A percentile compares a stretch with the other conserved stretches of the same genome.
Conservation (phyloP, 495 filamentous ascomycete species). For the Trichodelitschia bisporula region DNA sequence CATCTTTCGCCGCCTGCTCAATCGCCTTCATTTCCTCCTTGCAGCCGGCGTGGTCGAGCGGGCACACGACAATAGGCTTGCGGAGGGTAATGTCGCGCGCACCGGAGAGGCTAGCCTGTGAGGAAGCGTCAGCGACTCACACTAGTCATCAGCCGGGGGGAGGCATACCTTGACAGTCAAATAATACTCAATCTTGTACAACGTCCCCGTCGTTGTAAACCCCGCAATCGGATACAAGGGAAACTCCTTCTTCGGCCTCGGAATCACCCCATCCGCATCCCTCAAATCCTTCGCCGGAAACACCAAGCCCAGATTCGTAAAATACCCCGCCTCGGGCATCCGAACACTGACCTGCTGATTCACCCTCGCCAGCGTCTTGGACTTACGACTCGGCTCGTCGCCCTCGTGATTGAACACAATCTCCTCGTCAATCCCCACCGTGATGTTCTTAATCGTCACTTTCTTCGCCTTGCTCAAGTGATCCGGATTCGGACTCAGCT, state of each 20-base stretch:
- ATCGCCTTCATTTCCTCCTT: slow-evolving; percentile 98
- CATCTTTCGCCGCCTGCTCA: slow-evolving; percentile 81
- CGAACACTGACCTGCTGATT: slow-evolving; percentile 59
- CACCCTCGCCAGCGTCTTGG: slow-evolving; percentile 65
- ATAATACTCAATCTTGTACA: slow-evolving; percentile 98
- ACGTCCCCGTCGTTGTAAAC: slow-evolving; percentile 78
- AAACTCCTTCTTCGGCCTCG: slow-evolving; percentile 63
- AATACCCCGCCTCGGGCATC: slow-evolving; percentile 66
- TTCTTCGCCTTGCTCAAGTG: slow-evolving; percentile 73
- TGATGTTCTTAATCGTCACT: slow-evolving; percentile 86
- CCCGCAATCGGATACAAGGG: slow-evolving; percentile 70
- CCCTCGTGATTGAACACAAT: slow-evolving; percentile 95
- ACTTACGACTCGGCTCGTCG: slow-evolving; percentile 82
- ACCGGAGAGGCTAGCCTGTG: slow-evolving; percentile 68
- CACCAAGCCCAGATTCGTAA: slow-evolving; percentile 72
- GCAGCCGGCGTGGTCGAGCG: slow-evolving; percentile 81
- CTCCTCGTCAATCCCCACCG: slow-evolving; percentile 84
- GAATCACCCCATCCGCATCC: slow-evolving; percentile 71
- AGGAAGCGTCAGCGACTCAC: slow-evolving; percentile 1
- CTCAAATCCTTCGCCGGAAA: slow-evolving; percentile 80
- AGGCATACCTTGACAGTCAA: slow-evolving; percentile 65
- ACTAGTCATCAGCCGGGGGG: not conserved
- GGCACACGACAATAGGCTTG: slow-evolving; percentile 89
- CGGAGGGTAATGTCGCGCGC: slow-evolving; percentile 76
- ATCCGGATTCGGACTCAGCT: slow-evolving; percentile 72